These are phyloP conservation scores for Puccinia polysora DNA, from an alignment of 1,284 basidiomycete genomes.

Conservation along the genomic window DNA sequence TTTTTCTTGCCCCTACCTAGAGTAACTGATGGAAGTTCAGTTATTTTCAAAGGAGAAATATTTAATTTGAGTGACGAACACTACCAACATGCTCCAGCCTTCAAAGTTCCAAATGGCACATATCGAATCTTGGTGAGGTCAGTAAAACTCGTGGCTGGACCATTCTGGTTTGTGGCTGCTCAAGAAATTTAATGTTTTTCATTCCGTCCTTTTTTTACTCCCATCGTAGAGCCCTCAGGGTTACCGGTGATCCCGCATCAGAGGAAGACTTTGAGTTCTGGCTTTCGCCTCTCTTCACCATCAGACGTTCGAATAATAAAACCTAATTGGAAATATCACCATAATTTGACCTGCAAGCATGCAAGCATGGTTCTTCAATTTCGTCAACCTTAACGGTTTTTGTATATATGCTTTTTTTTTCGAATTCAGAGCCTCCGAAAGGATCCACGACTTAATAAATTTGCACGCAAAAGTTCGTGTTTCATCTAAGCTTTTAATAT, in stretches of 20 bases:
- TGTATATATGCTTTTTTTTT: too few species aligned
- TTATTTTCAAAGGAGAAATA: slow-evolving; percentile 27
- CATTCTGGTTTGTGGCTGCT: background rate
- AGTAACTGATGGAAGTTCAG: slow-evolving; percentile 14
- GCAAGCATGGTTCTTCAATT: too few species aligned
- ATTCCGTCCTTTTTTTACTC: background rate
- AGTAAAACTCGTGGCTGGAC: background rate
- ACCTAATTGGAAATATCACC: too few species aligned
- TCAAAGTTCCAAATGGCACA: slow-evolving; percentile 26
- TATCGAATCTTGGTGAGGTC: slow-evolving; percentile 38
- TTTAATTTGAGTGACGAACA: slow-evolving; percentile 14
- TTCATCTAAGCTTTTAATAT: too few species aligned
- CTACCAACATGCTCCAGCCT: slow-evolving; percentile 2
- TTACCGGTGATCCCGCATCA: slow-evolving; percentile 21
- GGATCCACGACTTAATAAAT: too few species aligned
- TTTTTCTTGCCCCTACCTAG: background rate
- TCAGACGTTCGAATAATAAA: slow-evolving; percentile 14
- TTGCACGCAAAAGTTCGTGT: too few species aligned
- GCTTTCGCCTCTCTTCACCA: slow-evolving; percentile 34
- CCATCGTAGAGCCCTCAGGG: slow-evolving; percentile 19
- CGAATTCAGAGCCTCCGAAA: too few species aligned
- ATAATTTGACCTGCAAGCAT: too few species aligned
- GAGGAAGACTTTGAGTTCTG: slow-evolving; percentile 37
- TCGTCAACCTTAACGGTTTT: too few species aligned
- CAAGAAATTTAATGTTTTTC: background rate